These are phyloP conservation scores for Annulohypoxylon truncatum DNA, from an alignment of 2,329 filamentous ascomycete species.

Conservation along the genomic window DNA sequence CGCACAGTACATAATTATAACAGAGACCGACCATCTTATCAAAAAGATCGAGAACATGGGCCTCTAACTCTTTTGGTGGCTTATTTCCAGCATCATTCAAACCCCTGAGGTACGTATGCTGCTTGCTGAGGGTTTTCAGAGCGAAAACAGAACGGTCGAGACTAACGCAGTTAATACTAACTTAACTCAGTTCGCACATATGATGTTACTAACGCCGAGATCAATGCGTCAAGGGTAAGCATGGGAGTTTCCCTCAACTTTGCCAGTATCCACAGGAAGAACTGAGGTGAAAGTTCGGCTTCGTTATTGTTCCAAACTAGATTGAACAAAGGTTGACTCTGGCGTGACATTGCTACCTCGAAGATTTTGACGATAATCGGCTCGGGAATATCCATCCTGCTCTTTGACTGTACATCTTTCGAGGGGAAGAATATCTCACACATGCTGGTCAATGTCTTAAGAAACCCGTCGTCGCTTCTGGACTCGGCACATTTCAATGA, in stretches of 20 bases:
- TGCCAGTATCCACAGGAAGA: conserved; percentile 14
- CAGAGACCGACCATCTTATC: conserved; percentile 25
- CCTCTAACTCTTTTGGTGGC: background rate
- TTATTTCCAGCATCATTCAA: background rate
- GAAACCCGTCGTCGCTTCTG: background rate
- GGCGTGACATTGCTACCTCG: conserved; percentile 3
- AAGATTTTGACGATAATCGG: conserved; percentile 13
- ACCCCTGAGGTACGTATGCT: conserved; percentile 12
- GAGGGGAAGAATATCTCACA: conserved; percentile 7
- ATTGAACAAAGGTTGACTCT: conserved; percentile 11
- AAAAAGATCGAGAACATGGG: background rate
- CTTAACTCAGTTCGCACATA: no score
- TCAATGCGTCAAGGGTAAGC: conserved; percentile 6
- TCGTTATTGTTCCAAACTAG: conserved; percentile 13
- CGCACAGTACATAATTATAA: conserved; percentile 11
- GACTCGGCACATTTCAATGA: conserved; percentile 2
- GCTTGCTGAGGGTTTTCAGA: conserved; percentile 15
- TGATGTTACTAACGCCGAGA: conserved; percentile 10
- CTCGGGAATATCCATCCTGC: conserved; percentile 7
- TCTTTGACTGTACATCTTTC: background rate
- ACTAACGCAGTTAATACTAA: conserved; percentile 5
- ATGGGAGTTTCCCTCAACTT: background rate
- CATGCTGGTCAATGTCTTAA: background rate
- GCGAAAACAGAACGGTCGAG: conserved; percentile 17
- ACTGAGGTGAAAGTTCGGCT: conserved; percentile 11